A percentile compares a stretch with the other conserved stretches of the same genome.
phyloP scores from a whole-genome alignment of 257 asterid genomes.

The Hygrophila difformis region DNA sequence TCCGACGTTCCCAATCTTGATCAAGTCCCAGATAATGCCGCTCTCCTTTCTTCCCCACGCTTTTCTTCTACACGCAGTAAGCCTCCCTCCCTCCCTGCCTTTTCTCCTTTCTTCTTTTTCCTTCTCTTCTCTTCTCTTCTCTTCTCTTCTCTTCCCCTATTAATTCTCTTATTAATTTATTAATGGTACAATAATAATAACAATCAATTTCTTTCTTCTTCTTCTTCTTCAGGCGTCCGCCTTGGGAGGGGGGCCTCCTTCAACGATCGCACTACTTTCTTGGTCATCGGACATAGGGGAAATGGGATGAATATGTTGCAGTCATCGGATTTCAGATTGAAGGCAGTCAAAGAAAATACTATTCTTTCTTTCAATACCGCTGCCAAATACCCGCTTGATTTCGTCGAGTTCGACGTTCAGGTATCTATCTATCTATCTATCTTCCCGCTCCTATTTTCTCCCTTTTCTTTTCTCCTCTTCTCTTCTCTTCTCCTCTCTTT shows the following conservation, averaged over 20 bases:
- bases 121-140: conserved; percentile 34
- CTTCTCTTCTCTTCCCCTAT: too few relatives aligned
- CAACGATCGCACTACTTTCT: conserved; percentile 41
- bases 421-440: too few relatives aligned
- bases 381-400: conserved; percentile 58
- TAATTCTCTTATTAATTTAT: too few relatives aligned
- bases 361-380: conserved; percentile 79
- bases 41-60: too few relatives aligned
- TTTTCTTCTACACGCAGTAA: too few relatives aligned
- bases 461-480: too few relatives aligned
- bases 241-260: conserved; percentile 33
- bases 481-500: too few relatives aligned
- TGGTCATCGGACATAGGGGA: conserved; percentile 93
- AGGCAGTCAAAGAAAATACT: conserved; percentile 74
- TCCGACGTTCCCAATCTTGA: conserved; percentile 84
- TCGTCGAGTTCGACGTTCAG: conserved; percentile 96
- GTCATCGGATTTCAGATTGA: conserved; percentile 72
- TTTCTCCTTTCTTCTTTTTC: conserved; percentile 12
- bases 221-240: conserved; percentile 27
- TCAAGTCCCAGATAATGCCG: conserved; percentile 56
- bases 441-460: too few relatives aligned
- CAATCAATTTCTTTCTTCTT: too few relatives aligned
- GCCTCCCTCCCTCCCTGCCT: conserved; percentile 30
- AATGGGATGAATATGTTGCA: conserved; percentile 88
- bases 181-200: too few relatives aligned